These are phyloP conservation scores for Yamadazyma jaroonii DNA, from an alignment of 1,139 yeast genomes.

Conservation along the genomic window DNA sequence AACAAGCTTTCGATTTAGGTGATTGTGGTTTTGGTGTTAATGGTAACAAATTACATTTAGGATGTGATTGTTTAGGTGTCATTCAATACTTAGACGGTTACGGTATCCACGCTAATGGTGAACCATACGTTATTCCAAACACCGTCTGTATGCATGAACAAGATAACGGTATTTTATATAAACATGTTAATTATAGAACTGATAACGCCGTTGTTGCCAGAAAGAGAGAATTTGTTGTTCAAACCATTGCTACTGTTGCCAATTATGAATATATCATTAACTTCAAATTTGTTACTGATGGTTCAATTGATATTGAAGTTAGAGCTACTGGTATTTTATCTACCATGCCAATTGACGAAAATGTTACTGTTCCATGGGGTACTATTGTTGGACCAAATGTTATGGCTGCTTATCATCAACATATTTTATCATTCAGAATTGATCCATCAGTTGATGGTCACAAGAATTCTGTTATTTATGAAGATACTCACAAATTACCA, in stretches of 20 bases:
- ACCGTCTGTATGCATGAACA: slow-evolving; percentile 90
- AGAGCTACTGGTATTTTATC: slow-evolving; percentile 88
- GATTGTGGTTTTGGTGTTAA: slow-evolving; percentile 86
- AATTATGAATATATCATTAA: slow-evolving; percentile 84
- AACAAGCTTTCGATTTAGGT: slow-evolving; percentile 90
- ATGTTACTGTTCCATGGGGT: slow-evolving; percentile 76
- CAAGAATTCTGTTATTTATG: slow-evolving; percentile 71
- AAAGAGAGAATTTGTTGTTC: slow-evolving; percentile 81
- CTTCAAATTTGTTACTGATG: slow-evolving; percentile 78
- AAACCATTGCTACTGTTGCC: slow-evolving; percentile 86
- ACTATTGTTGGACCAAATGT: slow-evolving; percentile 83
- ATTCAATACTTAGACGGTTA: slow-evolving; percentile 75
- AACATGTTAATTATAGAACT: slow-evolving; percentile 84
- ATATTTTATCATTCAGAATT: slow-evolving; percentile 76
- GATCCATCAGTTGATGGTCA: slow-evolving; percentile 90
- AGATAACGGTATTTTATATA: slow-evolving; percentile 71
- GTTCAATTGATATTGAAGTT: slow-evolving; percentile 77
- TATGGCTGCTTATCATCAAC: slow-evolving; percentile 89
- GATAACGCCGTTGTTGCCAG: slow-evolving; percentile 72
- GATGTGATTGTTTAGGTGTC: slow-evolving; percentile 89
- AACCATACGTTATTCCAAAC: slow-evolving; percentile 62
- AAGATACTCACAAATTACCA: slow-evolving; percentile 70
- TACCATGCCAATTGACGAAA: slow-evolving; percentile 81
- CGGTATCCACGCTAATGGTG: slow-evolving; percentile 61
- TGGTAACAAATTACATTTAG: slow-evolving; percentile 72